Conservation (phyloP, 1,284 basidiomycete genomes). For the Blastosporella zonata region DNA sequence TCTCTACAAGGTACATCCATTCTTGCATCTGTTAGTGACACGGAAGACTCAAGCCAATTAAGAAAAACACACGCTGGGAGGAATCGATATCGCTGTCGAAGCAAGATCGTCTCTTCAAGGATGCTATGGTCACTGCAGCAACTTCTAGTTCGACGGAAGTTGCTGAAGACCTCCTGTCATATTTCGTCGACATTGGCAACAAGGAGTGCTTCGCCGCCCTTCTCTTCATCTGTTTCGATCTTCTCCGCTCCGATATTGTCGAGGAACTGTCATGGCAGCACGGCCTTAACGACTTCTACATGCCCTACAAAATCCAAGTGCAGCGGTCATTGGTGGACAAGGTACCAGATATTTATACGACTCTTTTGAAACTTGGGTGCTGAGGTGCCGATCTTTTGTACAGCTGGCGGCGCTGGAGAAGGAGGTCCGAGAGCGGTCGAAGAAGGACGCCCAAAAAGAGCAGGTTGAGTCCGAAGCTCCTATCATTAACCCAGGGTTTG, state of each 20-base stretch:
- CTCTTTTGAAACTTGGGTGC: slow-evolving; percentile 6
- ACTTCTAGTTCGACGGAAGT: slow-evolving; percentile 79
- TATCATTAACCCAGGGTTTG: slow-evolving; percentile 76
- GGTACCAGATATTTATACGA: slow-evolving; percentile 34
- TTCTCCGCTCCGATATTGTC: slow-evolving; percentile 87
- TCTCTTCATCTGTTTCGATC: slow-evolving; percentile 91
- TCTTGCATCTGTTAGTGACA: background rate
- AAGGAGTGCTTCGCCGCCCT: slow-evolving; percentile 96
- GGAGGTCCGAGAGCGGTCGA: slow-evolving; percentile 77
- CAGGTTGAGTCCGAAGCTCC: slow-evolving; percentile 78
- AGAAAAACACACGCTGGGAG: slow-evolving; percentile 95
- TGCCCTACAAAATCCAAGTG: slow-evolving; percentile 91
- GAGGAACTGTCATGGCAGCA: slow-evolving; percentile 96
- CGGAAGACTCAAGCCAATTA: slow-evolving; percentile 3
- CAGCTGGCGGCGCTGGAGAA: slow-evolving; percentile 76
- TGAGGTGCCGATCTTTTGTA: slow-evolving; percentile 10
- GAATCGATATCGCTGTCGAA: slow-evolving; percentile 94
- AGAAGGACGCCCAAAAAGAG: slow-evolving; percentile 85
- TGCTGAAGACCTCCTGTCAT: slow-evolving; percentile 90
- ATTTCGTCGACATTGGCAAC: slow-evolving; percentile 97
- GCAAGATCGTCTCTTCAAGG: slow-evolving; percentile 94
- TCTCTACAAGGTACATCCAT: slow-evolving; percentile 77
- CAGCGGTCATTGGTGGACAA: slow-evolving; percentile 73
- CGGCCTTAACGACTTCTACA: slow-evolving; percentile 92
- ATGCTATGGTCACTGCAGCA: slow-evolving; percentile 93